Base-by-base conservation (phyloP, 75 land plant species). In the Pinus taeda region DNA sequence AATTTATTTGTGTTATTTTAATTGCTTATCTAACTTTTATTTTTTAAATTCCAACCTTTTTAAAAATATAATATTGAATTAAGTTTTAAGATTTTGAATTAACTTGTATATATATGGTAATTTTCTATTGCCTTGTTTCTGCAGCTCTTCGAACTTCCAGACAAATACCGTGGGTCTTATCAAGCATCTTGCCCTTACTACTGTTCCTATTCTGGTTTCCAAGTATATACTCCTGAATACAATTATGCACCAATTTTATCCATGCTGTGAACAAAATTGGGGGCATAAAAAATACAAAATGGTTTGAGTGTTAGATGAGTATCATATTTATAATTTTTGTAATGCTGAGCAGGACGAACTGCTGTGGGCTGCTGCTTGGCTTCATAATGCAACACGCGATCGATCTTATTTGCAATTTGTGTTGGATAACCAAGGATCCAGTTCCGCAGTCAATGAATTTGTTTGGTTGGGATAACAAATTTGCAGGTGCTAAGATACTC, bases 131-230 rank as follows among this genome's bases (percentile, higher is more conserved):
- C 62, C 9, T 36, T n/a, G 22, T 37, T 63, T 57, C 57, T 33
- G 15, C 80, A 95, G 98, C 86, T 96, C 37, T 96, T 94, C 78
- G 75, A 77, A 45, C 94, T 96, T 80, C 98, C 93, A 78, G 88
- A 96, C 77, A 83, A 83, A 78, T 80, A 90, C 83, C 88, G 98
- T 69, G 98, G 98, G 14, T 60, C 89, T 20, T 96, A 96, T 81
- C 92, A 98, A 76, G 83, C 86, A 76, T 78, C 81, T 0, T 93
- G 97, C 86, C 98, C 99, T 12, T 96, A 84, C 80, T 96, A 96
- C 81, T 91, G 96, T 78, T 90, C 93, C 57, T 94, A 82, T 64
- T 94, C 98, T 71, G 98, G 99, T 1, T 96, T 83, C 79, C 82
- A 92, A 89, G 98, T 93, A 30, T 65, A 9, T 45, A 7, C 1